phyloP scores from a whole-genome alignment of 75 land plant species.

The Pinus albicaulis region DNA sequence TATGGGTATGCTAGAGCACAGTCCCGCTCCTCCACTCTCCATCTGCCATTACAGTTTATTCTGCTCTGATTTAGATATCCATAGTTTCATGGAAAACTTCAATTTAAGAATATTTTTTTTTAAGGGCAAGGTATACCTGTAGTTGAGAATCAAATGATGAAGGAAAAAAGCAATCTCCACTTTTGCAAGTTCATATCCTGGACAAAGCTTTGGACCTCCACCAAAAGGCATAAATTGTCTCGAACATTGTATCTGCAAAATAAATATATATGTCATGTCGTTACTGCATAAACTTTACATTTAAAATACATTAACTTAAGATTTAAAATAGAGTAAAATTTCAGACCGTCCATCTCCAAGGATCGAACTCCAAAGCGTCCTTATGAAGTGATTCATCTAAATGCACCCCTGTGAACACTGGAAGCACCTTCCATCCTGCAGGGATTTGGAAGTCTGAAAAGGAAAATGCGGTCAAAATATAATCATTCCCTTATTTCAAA shows the following conservation, averaged over 20 bases:
- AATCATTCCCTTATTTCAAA: no score
- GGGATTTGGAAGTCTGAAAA: constrained; percentile 34
- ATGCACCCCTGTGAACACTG: constrained; percentile 25
- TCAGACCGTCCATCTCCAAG: constrained; percentile 16
- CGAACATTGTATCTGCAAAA: neutral
- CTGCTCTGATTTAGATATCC: no score
- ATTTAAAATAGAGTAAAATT: neutral
- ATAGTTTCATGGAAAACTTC: no score
- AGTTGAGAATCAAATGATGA: constrained; percentile 67
- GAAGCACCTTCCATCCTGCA: constrained; percentile 52
- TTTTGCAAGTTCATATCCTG: constrained; percentile 73
- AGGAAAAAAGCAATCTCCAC: constrained; percentile 67
- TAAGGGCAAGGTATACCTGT: constrained; percentile 24
- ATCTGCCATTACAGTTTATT: constrained; percentile 17
- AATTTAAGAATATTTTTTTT: no score
- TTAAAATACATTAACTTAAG: no score
- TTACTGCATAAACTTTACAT: no score
- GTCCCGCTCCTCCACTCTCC: constrained; percentile 37
- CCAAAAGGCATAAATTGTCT: constrained; percentile 59
- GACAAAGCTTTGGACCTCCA: constrained; percentile 76
- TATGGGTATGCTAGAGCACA: constrained; percentile 50
- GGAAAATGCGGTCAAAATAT: no score
- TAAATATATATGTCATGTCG: no score
- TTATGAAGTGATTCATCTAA: neutral
- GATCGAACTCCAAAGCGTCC: neutral